These are phyloP conservation scores for apple (Malus domestica) DNA, from an alignment of 306 rosid genomes.

Conservation along the genomic window ASM211411v1 NC_041799.1:8247501-8248000, in stretches of 20 bases:
- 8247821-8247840: neutral
- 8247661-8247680: conserved; percentile 24
- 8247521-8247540: neutral
- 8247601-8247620: neutral
- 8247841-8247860: neutral
- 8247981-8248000: neutral
- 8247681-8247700: conserved; percentile 1
- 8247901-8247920: neutral
- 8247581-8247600: neutral
- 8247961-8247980: neutral
- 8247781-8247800: neutral
- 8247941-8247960: neutral
- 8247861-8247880: neutral
- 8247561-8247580: neutral
- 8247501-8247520: neutral
- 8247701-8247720: conserved; percentile 6
- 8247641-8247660: conserved; percentile 23
- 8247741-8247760: neutral
- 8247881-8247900: neutral
- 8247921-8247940: neutral
- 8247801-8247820: neutral
- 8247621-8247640: conserved; percentile 11
- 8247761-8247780: neutral
- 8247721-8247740: conserved; percentile 11
- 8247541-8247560: neutral